Conservation (phyloP, 1,284 basidiomycete species). For the Cyathus olla region DNA sequence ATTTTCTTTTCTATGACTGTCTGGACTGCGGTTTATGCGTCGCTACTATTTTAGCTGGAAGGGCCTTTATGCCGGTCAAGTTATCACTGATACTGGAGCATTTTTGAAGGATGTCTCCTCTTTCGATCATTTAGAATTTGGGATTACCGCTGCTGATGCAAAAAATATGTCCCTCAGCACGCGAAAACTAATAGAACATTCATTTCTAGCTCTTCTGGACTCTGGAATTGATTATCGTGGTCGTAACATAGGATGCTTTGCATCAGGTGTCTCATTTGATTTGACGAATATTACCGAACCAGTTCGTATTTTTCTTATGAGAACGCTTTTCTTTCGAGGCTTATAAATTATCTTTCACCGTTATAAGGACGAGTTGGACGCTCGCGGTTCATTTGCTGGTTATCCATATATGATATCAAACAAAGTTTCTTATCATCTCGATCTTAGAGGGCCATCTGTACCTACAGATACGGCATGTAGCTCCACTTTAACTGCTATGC, state of each 20-base stretch:
- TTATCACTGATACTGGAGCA: conserved; percentile 40
- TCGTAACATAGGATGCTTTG: conserved; percentile 50
- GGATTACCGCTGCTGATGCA: conserved; percentile 49
- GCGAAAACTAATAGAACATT: conserved; percentile 48
- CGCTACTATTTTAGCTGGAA: conserved; percentile 21
- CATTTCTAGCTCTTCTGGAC: conserved; percentile 51
- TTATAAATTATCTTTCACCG: not conserved
- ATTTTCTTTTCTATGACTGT: too few species aligned
- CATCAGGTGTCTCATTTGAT: conserved; percentile 44
- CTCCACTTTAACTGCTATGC: conserved; percentile 55
- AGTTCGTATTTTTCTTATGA: conserved; percentile 19
- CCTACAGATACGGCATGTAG: conserved; percentile 63
- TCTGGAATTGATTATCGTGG: conserved; percentile 54
- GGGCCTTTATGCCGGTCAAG: conserved; percentile 30
- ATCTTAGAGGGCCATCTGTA: conserved; percentile 57
- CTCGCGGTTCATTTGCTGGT: conserved; percentile 47
- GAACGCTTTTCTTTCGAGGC: too few species aligned
- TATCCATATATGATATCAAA: conserved; percentile 55
- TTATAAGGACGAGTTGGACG: conserved; percentile 46
- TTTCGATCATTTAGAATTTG: conserved; percentile 55
- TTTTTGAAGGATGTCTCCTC: conserved; percentile 49
- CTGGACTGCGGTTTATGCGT: too few species aligned
- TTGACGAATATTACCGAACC: conserved; percentile 31
- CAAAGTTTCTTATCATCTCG: conserved; percentile 59
- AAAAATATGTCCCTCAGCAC: conserved; percentile 43